Percentiles rank a stretch among this genome's conserved stretches.
These are phyloP conservation scores for Entomophthora muscae DNA, from an alignment of 371 early-diverging fungal species.

Conservation along the genomic window DNA sequence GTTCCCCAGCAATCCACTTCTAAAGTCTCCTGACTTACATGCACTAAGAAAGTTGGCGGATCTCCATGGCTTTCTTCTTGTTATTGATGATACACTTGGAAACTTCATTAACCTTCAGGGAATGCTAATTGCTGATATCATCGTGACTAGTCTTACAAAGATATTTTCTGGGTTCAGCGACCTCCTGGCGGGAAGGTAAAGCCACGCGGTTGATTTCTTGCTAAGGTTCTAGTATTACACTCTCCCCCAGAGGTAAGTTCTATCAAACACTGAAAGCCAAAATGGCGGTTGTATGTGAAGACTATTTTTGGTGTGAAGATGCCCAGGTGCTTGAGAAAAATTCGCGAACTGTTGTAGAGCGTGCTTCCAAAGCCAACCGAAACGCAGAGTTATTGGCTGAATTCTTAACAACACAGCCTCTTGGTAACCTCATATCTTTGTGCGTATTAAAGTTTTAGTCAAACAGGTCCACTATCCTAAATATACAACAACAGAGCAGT, in stretches of 20 bases:
- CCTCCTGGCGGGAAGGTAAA: conserved; percentile 84
- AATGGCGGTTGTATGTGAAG: conserved; percentile 43
- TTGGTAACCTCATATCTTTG: conserved; percentile 16
- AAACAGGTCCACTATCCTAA: conserved; percentile 67
- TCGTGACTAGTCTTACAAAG: conserved; percentile 87
- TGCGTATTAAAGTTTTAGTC: conserved; percentile 21
- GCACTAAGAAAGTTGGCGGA: conserved; percentile 59
- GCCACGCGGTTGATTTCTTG: no score
- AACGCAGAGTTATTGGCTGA: conserved; percentile 66
- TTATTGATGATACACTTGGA: conserved; percentile 90
- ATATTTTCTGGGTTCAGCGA: conserved; percentile 87
- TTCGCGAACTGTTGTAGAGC: conserved; percentile 63
- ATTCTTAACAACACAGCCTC: conserved; percentile 36
- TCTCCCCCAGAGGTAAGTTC: conserved; percentile 52
- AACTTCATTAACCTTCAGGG: conserved; percentile 74
- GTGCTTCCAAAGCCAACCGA: conserved; percentile 51
- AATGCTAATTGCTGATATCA: conserved; percentile 62
- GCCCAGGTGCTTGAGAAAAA: conserved; percentile 88
- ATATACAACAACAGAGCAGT: conserved; percentile 42
- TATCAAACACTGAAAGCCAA: conserved; percentile 32
- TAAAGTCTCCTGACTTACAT: conserved; percentile 58
- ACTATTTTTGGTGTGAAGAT: conserved; percentile 80
- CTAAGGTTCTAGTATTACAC: conserved; percentile 42
- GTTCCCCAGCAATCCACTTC: conserved; percentile 84
- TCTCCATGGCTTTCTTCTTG: conserved; percentile 48